Base-by-base conservation (phyloP, 2,329 filamentous ascomycete genomes). In the Monilinia laxa region DNA sequence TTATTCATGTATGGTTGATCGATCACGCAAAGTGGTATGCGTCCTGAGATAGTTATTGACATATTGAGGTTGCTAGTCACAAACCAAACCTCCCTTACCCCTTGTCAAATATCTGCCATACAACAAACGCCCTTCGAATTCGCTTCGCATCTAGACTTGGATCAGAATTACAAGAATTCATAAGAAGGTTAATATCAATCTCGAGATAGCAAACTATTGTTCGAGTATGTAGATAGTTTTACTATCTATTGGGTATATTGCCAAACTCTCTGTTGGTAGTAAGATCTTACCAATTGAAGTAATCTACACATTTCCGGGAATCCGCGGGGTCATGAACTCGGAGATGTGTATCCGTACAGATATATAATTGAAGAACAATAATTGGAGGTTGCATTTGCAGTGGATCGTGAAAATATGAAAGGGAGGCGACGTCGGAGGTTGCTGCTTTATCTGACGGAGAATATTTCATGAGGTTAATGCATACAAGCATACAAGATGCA, bases 221-320 rank as follows among this genome's bases (percentile, higher is more conserved):
- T 18, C 2, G 23, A 31, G 23, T 14, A 49, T 47, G 16, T 20
- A 7, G 7, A 23, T 1, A 31, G 40, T 16, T n/a, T n/a, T n/a
- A n/a, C n/a, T n/a, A n/a, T 18, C 5, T 45, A 42, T 16, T 20
- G 16, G 40, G 14, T 2, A 20, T 55, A 38, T 20, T 25, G 20
- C 6, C 23, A 18, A 18, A 28, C 11, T 45, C 6, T 20, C 16
- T 11, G n/a, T 57, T 42, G 14, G 9, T 45, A 57, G 16, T 28
- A 9, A 10, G 18, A 16, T 38, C 38, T 10, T 2, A 40, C 12
- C 9, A 7, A 42, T n/a, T 28, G 56, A 59, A 42, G 56, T n/a
- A 18, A 20, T 49, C 35, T 60, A 12, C 7, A 18, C 42, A 49
- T 60, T 49, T 60, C 57, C 57, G 57, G 57, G 49, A 49, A 49